Evolutionary conservation across 345 rosid species (phyloP).

Genomic region (Citrus glauca): DNA sequence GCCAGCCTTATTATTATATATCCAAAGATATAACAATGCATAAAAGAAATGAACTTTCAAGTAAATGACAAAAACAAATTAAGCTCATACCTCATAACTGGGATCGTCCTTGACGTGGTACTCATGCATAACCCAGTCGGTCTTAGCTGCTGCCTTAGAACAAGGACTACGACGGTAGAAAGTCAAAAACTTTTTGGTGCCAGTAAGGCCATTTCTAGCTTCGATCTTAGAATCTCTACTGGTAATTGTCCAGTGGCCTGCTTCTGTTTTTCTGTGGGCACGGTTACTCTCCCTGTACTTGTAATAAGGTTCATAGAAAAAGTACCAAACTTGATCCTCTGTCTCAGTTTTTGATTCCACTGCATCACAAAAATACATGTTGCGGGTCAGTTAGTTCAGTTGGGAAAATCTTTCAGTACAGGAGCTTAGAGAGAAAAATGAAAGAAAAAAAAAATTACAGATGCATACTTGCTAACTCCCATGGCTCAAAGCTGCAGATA

Average conservation of each 20-base stretch:
- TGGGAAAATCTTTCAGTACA: neutral
- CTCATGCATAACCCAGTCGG: neutral
- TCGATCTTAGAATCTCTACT: constrained; percentile 22
- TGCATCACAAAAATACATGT: neutral
- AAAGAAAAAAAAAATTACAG: too few relatives aligned
- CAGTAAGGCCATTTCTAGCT: neutral
- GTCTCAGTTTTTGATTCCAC: neutral
- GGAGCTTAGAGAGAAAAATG: neutral
- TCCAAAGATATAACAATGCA: too few relatives aligned
- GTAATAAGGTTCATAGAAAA: constrained; percentile 20
- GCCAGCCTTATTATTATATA: too few relatives aligned
- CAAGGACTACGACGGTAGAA: neutral
- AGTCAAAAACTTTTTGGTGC: neutral
- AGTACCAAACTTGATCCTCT: constrained; percentile 29
- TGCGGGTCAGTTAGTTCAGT: neutral
- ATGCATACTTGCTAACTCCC: constrained; percentile 28
- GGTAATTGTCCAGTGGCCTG: constrained; percentile 40
- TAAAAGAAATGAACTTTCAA: too few relatives aligned
- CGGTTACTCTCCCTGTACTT: constrained; percentile 6
- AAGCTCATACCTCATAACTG: neutral
- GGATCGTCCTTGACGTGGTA: neutral
- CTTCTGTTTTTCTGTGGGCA: constrained; percentile 20
- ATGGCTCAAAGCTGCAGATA: constrained; percentile 24
- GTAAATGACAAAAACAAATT: too few relatives aligned
- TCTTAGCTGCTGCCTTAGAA: neutral